Evolutionary conservation across 2,329 filamentous ascomycete species (phyloP), one percentile per base, ranked within the genome.

Genomic region (Tolypocladium ophioglossoides): DNA sequence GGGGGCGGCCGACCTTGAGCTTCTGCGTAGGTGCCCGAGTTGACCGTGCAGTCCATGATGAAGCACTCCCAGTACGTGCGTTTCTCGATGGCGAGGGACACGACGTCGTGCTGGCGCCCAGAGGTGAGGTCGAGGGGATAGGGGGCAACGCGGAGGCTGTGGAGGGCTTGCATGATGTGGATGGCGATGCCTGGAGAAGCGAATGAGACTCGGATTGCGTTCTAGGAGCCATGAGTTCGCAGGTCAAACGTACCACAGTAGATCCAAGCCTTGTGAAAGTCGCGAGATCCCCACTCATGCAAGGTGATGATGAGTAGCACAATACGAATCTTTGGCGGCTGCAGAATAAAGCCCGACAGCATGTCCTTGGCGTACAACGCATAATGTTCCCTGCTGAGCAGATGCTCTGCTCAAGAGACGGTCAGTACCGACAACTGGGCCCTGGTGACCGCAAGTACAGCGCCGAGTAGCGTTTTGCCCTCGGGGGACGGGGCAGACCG

Each of bases 51-150:
- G 54, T 75, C 72, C 64, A 76, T 70, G 34, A 76, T 68, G 52
- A 74, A 74, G 56, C 73, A 75, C 0, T 68, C 68, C 74, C 74
- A 76, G 46, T 73, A 74, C 0, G 72, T 74, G 1, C 73, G 60
- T 2, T 69, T 71, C 39, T 72, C 66, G 4, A 70, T 66, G 0
- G 68, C 65, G 0, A 62, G 58, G 4, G 63, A 60, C 8, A 64
- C 40, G 35, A 58, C 32, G 20, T 66, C 56, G 3, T 59, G 55
- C 24, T 58, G 53, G 4, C 54, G 54, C n/a, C 59, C 59, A 2
- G 55, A 52, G 3, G 58, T 58, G 0, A 61, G 58, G 38, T 69
- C 65, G 4, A 68, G 58, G 2, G 64, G 62, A 34, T 58, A 64
- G 2, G 65, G 59, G 2, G 65, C 62, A 0, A 66, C 64, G 3